phyloP scores from a whole-genome alignment of 768 basidiomycete species.

The Crassisporium funariophilum region DNA sequence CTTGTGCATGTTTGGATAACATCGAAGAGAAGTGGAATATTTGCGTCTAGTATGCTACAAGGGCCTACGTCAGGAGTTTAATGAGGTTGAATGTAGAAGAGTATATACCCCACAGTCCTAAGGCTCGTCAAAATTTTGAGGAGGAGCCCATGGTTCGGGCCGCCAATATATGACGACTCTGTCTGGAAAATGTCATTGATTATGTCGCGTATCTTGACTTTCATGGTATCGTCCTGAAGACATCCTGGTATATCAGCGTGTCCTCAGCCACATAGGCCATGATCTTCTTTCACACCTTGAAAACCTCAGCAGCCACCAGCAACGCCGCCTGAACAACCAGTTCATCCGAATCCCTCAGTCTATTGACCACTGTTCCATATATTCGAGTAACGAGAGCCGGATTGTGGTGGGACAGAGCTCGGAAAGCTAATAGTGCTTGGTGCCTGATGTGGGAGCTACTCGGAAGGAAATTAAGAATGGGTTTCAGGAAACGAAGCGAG shows the following conservation, averaged over 20 bases:
- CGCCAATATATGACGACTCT: constrained; percentile 11
- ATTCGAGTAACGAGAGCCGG: constrained; percentile 47
- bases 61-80: too few species aligned
- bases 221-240: constrained; percentile 17
- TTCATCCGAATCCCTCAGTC: constrained; percentile 46
- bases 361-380: constrained; percentile 36
- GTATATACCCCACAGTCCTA: constrained; percentile 12
- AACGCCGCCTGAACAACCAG: constrained; percentile 51
- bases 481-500: constrained; percentile 8
- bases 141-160: constrained; percentile 11
- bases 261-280: too few species aligned
- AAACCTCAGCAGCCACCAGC: constrained; percentile 27
- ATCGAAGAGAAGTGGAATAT: constrained; percentile 17
- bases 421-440: constrained; percentile 61
- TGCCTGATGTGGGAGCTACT: constrained; percentile 60
- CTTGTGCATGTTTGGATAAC: constrained; percentile 14
- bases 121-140: constrained; percentile 16
- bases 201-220: constrained; percentile 3
- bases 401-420: constrained; percentile 50
- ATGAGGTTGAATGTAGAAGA: background rate
- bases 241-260: too few species aligned
- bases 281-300: constrained; percentile 29
- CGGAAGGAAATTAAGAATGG: constrained; percentile 14
- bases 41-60: constrained; percentile 14
- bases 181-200: constrained; percentile 19